phyloP scores from a whole-genome alignment of 2,329 filamentous ascomycete genomes.

The Fusarium virguliforme region DNA sequence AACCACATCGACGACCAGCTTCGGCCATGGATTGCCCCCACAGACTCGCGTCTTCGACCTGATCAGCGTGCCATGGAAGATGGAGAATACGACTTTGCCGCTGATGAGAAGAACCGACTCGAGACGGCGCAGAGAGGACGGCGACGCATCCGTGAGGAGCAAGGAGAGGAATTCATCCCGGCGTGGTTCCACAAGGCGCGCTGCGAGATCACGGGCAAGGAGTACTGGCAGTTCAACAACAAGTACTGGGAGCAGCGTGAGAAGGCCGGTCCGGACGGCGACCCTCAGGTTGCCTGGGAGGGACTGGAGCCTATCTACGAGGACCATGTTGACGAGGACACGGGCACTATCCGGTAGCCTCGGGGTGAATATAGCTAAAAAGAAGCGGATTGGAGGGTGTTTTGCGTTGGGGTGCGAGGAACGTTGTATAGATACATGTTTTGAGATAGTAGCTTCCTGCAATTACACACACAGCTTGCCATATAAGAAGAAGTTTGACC shows the following conservation, averaged over 20 bases:
- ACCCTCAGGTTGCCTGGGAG: slow-evolving; percentile 72
- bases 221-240: slow-evolving; percentile 91
- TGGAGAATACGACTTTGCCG: slow-evolving; percentile 95
- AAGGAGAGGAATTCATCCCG: slow-evolving; percentile 85
- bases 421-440: slow-evolving; percentile 18
- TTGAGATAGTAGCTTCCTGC: slow-evolving; percentile 23
- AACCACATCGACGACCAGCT: slow-evolving; percentile 94
- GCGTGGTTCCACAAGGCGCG: slow-evolving; percentile 85
- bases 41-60: slow-evolving; percentile 91
- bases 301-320: slow-evolving; percentile 83
- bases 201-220: slow-evolving; percentile 87
- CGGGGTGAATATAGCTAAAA: slow-evolving; percentile 22
- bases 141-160: slow-evolving; percentile 79
- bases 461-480: slow-evolving; percentile 7
- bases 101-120: slow-evolving; percentile 92
- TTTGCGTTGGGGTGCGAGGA: background rate
- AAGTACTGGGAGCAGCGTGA: slow-evolving; percentile 88
- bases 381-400: slow-evolving; percentile 4
- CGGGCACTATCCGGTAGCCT: slow-evolving; percentile 33
- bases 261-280: slow-evolving; percentile 73
- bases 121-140: slow-evolving; percentile 91
- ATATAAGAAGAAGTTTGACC: background rate
- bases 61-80: slow-evolving; percentile 99
- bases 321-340: slow-evolving; percentile 47
- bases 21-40: slow-evolving; percentile 84